These are phyloP conservation scores for Phaffia rhodozyma DNA, from an alignment of 1,284 basidiomycete genomes.

Conservation along the genomic window DNA sequence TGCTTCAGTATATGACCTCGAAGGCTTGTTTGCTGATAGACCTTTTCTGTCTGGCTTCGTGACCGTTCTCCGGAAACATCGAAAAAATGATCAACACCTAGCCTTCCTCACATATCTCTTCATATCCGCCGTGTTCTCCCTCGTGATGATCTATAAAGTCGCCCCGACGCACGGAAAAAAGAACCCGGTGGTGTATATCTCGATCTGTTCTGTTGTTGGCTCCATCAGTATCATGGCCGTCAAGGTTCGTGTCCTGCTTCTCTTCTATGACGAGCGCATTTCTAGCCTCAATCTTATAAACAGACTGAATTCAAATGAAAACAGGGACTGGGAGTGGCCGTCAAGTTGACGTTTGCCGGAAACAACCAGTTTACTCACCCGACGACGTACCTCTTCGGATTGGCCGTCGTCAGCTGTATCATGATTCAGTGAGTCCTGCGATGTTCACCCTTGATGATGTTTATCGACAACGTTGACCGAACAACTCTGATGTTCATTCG, in stretches of 20 bases:
- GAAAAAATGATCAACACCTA: slow-evolving; percentile 28
- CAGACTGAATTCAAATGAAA: background rate
- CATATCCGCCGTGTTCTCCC: slow-evolving; percentile 64
- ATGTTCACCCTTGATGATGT: background rate
- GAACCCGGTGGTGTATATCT: slow-evolving; percentile 84
- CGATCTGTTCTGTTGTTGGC: slow-evolving; percentile 82
- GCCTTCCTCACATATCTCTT: slow-evolving; percentile 83
- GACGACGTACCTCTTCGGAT: slow-evolving; percentile 87
- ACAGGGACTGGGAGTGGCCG: slow-evolving; percentile 79
- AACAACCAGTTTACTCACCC: slow-evolving; percentile 93
- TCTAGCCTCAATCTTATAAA: background rate
- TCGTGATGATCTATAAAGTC: slow-evolving; percentile 78
- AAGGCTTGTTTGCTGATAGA: background rate
- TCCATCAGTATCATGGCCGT: slow-evolving; percentile 85
- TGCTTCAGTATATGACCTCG: slow-evolving; percentile 7
- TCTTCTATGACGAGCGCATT: background rate
- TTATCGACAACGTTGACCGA: background rate
- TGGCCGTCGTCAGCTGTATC: slow-evolving; percentile 75
- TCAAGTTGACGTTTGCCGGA: slow-evolving; percentile 86
- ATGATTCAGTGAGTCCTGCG: slow-evolving; percentile 50
- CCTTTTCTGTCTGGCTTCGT: background rate
- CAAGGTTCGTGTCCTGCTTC: slow-evolving; percentile 39
- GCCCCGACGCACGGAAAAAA: slow-evolving; percentile 78
- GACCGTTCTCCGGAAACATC: background rate
- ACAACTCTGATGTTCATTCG: slow-evolving; percentile 16